Percentiles rank a stretch among this genome's conserved stretches.
These are phyloP conservation scores for Kwoniella europaea DNA, from an alignment of 768 basidiomycete species.

Conservation along the genomic window DNA sequence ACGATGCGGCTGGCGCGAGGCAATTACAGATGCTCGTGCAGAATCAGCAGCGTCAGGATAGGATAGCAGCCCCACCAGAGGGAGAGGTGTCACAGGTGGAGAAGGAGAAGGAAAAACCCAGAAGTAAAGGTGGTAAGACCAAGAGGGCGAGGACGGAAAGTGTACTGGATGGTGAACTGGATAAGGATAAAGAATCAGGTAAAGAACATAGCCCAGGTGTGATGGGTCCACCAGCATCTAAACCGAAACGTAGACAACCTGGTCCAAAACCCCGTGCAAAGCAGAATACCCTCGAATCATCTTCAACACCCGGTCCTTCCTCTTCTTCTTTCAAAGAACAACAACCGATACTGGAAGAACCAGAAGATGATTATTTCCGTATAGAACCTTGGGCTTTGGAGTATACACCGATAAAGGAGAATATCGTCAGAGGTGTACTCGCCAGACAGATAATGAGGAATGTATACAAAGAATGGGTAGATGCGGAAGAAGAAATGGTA, in stretches of 20 bases:
- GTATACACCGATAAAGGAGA: slow-evolving; percentile 51
- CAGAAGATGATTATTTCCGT: slow-evolving; percentile 45
- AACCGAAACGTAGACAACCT: slow-evolving; percentile 39
- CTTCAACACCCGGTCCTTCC: slow-evolving; percentile 15
- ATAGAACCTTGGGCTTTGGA: slow-evolving; percentile 50
- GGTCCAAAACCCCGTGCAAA: slow-evolving; percentile 30
- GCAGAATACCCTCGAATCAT: slow-evolving; percentile 14
- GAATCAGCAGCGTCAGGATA: slow-evolving; percentile 18
- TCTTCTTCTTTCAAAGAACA: slow-evolving; percentile 23
- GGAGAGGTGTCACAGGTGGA: slow-evolving; percentile 3
- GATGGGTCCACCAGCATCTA: slow-evolving; percentile 47
- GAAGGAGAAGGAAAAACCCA: slow-evolving; percentile 25
- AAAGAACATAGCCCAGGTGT: slow-evolving; percentile 43
- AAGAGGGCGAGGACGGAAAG: slow-evolving; percentile 39
- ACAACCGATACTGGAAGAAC: slow-evolving; percentile 25
- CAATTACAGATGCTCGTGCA: slow-evolving; percentile 23
- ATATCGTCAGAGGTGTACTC: slow-evolving; percentile 34
- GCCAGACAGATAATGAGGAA: slow-evolving; percentile 37
- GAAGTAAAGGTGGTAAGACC: slow-evolving; percentile 31
- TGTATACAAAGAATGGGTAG: slow-evolving; percentile 50
- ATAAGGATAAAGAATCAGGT: slow-evolving; percentile 8
- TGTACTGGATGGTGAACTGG: slow-evolving; percentile 31
- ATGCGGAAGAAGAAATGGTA: slow-evolving; percentile 40
- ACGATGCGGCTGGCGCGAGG: slow-evolving; percentile 35
- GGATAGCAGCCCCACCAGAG: neutral